Percentiles rank a stretch among this genome's conserved stretches.
These are phyloP conservation scores for Cyclostephanos invisitatus DNA, from an alignment of 108 stramenopile genomes.

Conservation along the genomic window DNA sequence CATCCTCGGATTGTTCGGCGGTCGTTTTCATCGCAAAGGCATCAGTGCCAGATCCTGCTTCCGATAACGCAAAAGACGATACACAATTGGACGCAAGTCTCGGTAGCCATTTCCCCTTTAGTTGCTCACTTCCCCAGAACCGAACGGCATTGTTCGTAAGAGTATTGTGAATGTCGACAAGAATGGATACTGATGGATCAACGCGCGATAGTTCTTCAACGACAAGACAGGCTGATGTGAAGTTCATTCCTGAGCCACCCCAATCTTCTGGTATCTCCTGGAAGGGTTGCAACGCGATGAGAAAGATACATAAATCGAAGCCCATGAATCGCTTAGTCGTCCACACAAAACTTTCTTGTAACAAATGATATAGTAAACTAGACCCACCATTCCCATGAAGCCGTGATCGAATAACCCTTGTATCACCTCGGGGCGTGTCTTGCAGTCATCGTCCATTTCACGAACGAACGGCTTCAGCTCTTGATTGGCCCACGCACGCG, in stretches of 20 bases:
- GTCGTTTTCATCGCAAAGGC: constrained; percentile 93
- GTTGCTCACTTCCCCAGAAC: constrained; percentile 84
- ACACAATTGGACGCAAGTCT: constrained; percentile 81
- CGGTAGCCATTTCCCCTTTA: constrained; percentile 85
- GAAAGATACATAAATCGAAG: background rate
- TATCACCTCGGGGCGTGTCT: constrained; percentile 71
- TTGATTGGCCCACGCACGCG: constrained; percentile 64
- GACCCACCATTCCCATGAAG: constrained; percentile 84
- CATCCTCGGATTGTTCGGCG: constrained; percentile 67
- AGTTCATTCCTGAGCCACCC: constrained; percentile 84
- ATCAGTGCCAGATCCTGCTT: constrained; percentile 88
- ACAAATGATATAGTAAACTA: background rate
- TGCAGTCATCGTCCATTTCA: constrained; percentile 83
- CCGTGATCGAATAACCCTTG: constrained; percentile 83
- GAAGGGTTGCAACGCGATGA: constrained; percentile 12
- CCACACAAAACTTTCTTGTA: background rate
- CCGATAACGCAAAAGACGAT: constrained; percentile 90
- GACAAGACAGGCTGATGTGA: constrained; percentile 87
- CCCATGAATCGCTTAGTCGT: background rate
- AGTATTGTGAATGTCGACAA: constrained; percentile 96
- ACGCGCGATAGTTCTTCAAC: constrained; percentile 93
- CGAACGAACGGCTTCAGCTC: constrained; percentile 81
- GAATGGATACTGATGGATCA: constrained; percentile 89
- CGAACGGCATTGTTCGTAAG: constrained; percentile 92
- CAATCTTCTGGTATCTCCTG: constrained; percentile 77